Conservation (phyloP, 2,329 filamentous ascomycete genomes). For the Sarocladiaceae sp. region DNA sequence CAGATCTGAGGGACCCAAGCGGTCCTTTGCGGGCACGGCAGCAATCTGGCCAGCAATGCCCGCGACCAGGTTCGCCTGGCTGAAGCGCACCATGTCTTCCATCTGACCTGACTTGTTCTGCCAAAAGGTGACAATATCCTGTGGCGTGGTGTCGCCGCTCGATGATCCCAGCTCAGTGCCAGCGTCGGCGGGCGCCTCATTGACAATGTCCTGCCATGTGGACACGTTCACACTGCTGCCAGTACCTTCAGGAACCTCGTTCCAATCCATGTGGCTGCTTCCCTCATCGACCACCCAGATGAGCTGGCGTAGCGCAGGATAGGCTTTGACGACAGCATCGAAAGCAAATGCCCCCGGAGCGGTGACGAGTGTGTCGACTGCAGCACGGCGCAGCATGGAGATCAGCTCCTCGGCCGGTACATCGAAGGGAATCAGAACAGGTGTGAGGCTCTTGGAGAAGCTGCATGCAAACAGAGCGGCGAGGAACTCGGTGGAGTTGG, state of each 20-base stretch:
- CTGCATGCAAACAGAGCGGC: constrained; percentile 77
- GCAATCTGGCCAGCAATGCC: constrained; percentile 73
- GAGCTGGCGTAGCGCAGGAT: constrained; percentile 66
- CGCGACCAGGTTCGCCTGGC: constrained; percentile 78
- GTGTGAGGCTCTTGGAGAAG: constrained; percentile 74
- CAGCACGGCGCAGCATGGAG: constrained; percentile 64
- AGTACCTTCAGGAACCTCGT: constrained; percentile 72
- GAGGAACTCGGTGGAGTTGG: constrained; percentile 87
- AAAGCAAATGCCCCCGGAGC: constrained; percentile 83
- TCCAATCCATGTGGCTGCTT: constrained; percentile 92
- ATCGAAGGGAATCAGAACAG: constrained; percentile 81
- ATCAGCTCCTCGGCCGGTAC: constrained; percentile 62
- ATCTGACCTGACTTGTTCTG: constrained; percentile 42
- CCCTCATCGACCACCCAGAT: constrained; percentile 92
- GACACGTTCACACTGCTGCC: constrained; percentile 70
- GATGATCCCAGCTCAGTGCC: constrained; percentile 58
- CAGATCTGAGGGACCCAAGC: constrained; percentile 67
- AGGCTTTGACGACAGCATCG: constrained; percentile 61
- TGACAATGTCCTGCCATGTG: constrained; percentile 89
- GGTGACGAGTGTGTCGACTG: constrained; percentile 76
- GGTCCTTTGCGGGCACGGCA: constrained; percentile 67
- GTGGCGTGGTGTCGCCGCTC: constrained; percentile 42
- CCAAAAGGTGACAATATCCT: constrained; percentile 63
- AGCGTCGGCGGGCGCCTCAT: constrained; percentile 55
- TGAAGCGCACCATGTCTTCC: constrained; percentile 74